Base-by-base conservation (phyloP, 1,284 basidiomycete species). In the Trichosporon ovoides region DNA sequence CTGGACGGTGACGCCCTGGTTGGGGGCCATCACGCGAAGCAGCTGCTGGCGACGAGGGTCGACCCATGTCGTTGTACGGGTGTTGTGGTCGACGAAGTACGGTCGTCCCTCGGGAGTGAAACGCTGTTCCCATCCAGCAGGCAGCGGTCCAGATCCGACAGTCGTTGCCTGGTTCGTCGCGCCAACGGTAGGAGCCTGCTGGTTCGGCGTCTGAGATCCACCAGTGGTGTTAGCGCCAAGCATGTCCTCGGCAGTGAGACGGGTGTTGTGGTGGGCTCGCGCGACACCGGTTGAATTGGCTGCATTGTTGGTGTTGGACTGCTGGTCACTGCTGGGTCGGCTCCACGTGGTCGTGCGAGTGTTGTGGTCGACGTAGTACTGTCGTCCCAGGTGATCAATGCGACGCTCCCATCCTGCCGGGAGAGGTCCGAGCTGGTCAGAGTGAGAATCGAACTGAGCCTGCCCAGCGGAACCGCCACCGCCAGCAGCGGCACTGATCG, bases 91-190 rank as follows among this genome's bases (percentile, higher is more conserved):
- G 35, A 98, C 94, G 74, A 96, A 98, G 81, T 98, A 98, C 1
- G 95, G 91, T 50, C 96, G 83, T 5, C 95, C 95, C 78, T 98
- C 93, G n/a, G 94, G 88, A 1, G 94, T 98, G 71, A 91, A 88
- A 38, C 95, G 87, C 77, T 98, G 95, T 77, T 98, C 96, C 96
- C 96, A 98, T 16, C 95, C 96, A 18, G 91, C 85, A 0, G 95
- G 96, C 6, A 98, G 82, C 16, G 85, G 86, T 0, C 91, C 91
- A 2, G 83, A 80, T 10, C 90, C 91, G 43, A 87, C 83, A 13
- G 89, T 89, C 13, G 95, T 89, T 60, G 79, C 84, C 48, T 66
- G 68, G 60, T 52, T 67, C 73, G 70, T 81, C 38, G 72, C 76
- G 14, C 28, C 20, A 16, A 49, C 51, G 37, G 28, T 48, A 7